Base-by-base conservation (phyloP, 2,329 filamentous ascomycete species). In the Fusarium piperis region DNA sequence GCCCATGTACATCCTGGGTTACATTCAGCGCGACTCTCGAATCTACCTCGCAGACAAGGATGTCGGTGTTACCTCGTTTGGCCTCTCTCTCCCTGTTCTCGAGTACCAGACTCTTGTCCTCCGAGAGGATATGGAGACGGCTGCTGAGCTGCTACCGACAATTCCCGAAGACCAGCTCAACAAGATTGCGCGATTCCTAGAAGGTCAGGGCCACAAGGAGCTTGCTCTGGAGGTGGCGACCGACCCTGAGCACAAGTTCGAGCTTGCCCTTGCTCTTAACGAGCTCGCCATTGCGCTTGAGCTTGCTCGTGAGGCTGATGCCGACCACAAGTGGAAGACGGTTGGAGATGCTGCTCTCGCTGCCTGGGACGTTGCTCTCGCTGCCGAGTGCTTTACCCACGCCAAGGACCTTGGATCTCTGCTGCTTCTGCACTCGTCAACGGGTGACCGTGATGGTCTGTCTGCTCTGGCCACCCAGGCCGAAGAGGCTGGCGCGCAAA, bases 321-420 rank as follows among this genome's bases (percentile, higher is more conserved):
- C 91, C 2, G 96, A 98, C 80, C 95, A 98, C 84, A 97, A 97
- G 83, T 99, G 96, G 96, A 98, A 98, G 88, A 95, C 91, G 4
- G 94, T 99, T 6, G 96, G 96, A 67, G 96, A 99, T 76, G 93
- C 95, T 1, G 96, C 96, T 2, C 88, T 99, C 41, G 84, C 90
- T 11, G 92, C 86, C 2, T 99, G 95, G 96, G 92, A 99, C 77
- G 88, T 99, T 35, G 86, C 89, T 6, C 89, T 98, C 3, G 96
- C 96, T 0, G 92, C 96, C 55, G 94, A 98, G 82, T 98, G 95
- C 83, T 99, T 98, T 81, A 90, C 90, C 18, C 91, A 96, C 65
- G 94, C 95, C 51, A 96, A 94, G 78, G 96, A 99, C 78, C 85
- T 98, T 3, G 95, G 95, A 41, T 97, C 94, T 1, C 84, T 98